phyloP scores from a whole-genome alignment of 352 stramenopile genomes.

The Globisporangium mamillatum region DNA sequence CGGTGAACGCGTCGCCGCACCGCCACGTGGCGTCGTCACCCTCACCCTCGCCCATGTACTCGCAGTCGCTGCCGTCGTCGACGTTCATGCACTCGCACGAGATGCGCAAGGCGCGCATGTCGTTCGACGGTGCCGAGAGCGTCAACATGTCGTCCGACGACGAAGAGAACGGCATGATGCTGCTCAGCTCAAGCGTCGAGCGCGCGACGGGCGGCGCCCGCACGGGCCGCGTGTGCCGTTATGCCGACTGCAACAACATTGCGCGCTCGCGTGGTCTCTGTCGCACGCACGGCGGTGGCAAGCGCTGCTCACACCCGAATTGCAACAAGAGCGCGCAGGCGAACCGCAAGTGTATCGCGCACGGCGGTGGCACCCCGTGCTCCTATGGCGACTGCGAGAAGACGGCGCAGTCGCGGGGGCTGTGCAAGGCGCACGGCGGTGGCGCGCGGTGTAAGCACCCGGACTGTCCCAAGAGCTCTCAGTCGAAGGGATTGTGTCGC shows the following conservation, averaged over 20 bases:
- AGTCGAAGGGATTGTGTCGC: conserved; percentile 80
- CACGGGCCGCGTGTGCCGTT: conserved; percentile 74
- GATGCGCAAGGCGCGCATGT: conserved; percentile 38
- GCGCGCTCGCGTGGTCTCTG: conserved; percentile 74
- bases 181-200: conserved; percentile 71
- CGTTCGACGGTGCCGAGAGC: conserved; percentile 59
- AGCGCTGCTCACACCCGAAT: conserved; percentile 76
- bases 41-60: conserved; percentile 41
- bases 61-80: conserved; percentile 67
- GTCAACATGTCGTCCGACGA: conserved; percentile 68
- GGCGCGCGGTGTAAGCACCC: conserved; percentile 82
- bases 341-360: conserved; percentile 86
- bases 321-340: conserved; percentile 88
- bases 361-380: conserved; percentile 80
- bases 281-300: conserved; percentile 72
- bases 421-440: conserved; percentile 84
- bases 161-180: conserved; percentile 63
- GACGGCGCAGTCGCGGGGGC: conserved; percentile 77
- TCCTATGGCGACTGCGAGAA: conserved; percentile 87
- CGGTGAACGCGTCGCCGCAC: conserved; percentile 26
- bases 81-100: conserved; percentile 59
- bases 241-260: conserved; percentile 85
- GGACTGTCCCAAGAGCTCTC: conserved; percentile 83
- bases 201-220: conserved; percentile 30
- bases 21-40: conserved; percentile 15